phyloP scores from a whole-genome alignment of 2,329 filamentous ascomycete genomes.

The Aureobasidium sp. region DNA sequence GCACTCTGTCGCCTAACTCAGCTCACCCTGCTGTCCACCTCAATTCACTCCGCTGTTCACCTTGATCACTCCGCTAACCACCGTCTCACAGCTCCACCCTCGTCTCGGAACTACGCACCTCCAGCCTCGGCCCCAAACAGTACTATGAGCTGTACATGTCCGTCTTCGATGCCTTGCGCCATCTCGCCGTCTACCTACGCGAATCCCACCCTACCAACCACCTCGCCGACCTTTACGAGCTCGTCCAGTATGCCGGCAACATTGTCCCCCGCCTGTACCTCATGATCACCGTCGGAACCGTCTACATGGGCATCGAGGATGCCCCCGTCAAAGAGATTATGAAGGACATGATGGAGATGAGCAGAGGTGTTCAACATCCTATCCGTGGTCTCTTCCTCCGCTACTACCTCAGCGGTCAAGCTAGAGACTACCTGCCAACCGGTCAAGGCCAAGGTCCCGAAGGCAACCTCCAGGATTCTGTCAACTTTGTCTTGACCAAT shows the following conservation, averaged over 20 bases:
- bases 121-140: constrained; percentile 95
- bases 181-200: constrained; percentile 90
- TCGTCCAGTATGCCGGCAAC: constrained; percentile 96
- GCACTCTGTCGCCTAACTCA: background rate
- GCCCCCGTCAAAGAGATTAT: constrained; percentile 99
- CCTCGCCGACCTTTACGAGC: constrained; percentile 93
- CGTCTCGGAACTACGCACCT: constrained; percentile 95
- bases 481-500: constrained; percentile 96
- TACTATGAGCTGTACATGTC: constrained; percentile 99
- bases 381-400: constrained; percentile 90
- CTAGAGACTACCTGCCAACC: constrained; percentile 75
- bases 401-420: constrained; percentile 94
- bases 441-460: constrained; percentile 83
- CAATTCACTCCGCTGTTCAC: no score
- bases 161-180: constrained; percentile 93
- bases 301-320: constrained; percentile 98
- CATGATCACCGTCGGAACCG: constrained; percentile 98
- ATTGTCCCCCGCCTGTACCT: constrained; percentile 94
- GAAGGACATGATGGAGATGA: constrained; percentile 99
- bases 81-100: constrained; percentile 68
- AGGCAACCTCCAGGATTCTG: constrained; percentile 92
- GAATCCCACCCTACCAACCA: constrained; percentile 98
- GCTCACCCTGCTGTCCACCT: constrained; percentile 11
- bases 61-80: no score
- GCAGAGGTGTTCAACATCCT: constrained; percentile 91